Evolutionary conservation across 371 early-diverging fungal species (phyloP), one percentile per base, ranked within the genome.

Genomic region (Sporodiniella umbellata): DNA sequence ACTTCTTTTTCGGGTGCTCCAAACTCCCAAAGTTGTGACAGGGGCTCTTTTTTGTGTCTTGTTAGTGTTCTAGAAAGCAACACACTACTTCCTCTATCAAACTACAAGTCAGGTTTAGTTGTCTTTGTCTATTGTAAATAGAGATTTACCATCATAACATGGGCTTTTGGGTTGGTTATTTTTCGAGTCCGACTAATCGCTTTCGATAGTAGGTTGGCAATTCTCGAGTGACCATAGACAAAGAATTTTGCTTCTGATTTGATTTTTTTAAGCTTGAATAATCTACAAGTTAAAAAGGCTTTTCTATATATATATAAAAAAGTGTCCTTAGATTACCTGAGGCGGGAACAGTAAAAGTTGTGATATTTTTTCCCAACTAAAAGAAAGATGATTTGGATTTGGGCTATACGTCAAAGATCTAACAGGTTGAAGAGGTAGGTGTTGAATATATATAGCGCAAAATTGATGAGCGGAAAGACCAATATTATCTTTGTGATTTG

Each of bases 11-110:
- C 43, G 18, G 54, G 44, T 1, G 48, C 42, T 25, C 62, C 62
- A 54, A 50, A 57, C 18, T 62, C 62, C 54, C 54, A 62, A 1
- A 62, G 53, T 4, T 54, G 48, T 11, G 58, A 53, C 11, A 35
- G 18, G 12, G 50, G 18, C 26, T 61, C 53, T 17, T 43, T 53
- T 21, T 62, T 62, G 4, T 62, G 58, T 19, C 43, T 57, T 26
- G 19, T 22, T 6, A 62, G 14, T 21, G n/a, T 15, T 22, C 39
- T 47, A 6, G 21, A 18, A 14, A 54, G 48, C 2, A 50, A 4
- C 0, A 4, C 25, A 1, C 42, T 26, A 18, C 42, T 46, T 18
- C 21, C 45, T 19, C 62, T 37, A 46, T 62, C 58, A 57, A 57
- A 53, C 62, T 57, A 51, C 8, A 28, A 8, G 25, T 12, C 0